These are phyloP conservation scores for Elongisporangium anandrum DNA, from an alignment of 352 stramenopile species.

Conservation along the genomic window DNA sequence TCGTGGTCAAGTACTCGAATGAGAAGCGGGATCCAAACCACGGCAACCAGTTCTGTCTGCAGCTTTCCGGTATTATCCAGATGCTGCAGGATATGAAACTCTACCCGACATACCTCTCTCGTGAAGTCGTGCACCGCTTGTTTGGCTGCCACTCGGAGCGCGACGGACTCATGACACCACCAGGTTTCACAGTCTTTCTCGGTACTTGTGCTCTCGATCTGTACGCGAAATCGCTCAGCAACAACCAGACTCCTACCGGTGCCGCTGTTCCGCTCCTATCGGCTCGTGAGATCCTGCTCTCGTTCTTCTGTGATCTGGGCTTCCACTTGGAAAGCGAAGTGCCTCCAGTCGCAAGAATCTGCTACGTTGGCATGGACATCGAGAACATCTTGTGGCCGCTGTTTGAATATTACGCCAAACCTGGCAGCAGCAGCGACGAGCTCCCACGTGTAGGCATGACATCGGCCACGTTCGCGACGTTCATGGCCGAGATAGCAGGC, in stretches of 20 bases:
- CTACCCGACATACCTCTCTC: conserved; percentile 44
- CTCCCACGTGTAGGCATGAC: conserved; percentile 47
- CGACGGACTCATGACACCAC: conserved; percentile 29
- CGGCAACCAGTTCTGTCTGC: conserved; percentile 45
- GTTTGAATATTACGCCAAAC: conserved; percentile 69
- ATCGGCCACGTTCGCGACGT: conserved; percentile 37
- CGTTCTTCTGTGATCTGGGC: conserved; percentile 63
- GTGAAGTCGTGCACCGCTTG: conserved; percentile 37
- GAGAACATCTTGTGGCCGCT: conserved; percentile 74
- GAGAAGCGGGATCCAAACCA: conserved; percentile 31
- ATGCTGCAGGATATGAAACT: conserved; percentile 68
- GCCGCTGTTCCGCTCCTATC: conserved; percentile 35
- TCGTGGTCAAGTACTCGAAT: conserved; percentile 50
- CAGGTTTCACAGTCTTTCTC: conserved; percentile 52
- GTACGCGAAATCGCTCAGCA: conserved; percentile 26
- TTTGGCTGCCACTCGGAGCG: conserved; percentile 36
- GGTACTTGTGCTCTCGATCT: conserved; percentile 59
- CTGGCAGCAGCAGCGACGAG: conserved; percentile 12
- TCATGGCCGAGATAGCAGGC: conserved; percentile 66
- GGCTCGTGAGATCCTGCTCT: conserved; percentile 56
- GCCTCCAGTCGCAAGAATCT: conserved; percentile 28
- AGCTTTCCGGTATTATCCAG: conserved; percentile 24
- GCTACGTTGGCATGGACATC: conserved; percentile 62
- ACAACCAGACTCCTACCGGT: neutral
- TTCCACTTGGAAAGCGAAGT: conserved; percentile 44